These are phyloP conservation scores for Adiantum capillusveneris DNA, from an alignment of 75 land plant genomes.

Conservation along the genomic window DNA sequence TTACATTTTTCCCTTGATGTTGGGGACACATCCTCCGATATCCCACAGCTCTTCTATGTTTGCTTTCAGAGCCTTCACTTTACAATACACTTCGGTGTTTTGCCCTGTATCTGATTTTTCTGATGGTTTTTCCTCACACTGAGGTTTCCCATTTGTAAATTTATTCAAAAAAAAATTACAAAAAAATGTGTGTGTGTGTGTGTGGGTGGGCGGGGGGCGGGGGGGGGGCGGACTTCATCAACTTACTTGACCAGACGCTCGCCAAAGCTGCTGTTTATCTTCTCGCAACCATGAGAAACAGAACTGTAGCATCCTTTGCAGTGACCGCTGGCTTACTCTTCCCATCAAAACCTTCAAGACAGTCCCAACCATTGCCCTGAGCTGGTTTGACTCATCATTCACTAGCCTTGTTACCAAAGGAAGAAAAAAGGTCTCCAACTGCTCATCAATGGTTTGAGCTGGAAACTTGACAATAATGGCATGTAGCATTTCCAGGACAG, in stretches of 20 bases:
- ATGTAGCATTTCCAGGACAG: slow-evolving; percentile 91
- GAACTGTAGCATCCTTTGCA: slow-evolving; percentile 42
- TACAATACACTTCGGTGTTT: too few species aligned
- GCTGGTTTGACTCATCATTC: slow-evolving; percentile 61
- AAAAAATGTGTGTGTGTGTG: too few species aligned
- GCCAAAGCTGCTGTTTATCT: slow-evolving; percentile 56
- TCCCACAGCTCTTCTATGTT: too few species aligned
- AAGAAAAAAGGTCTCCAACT: slow-evolving; percentile 54
- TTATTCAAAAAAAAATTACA: too few species aligned
- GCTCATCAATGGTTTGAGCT: slow-evolving; percentile 42
- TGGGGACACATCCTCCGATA: too few species aligned
- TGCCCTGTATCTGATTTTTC: too few species aligned
- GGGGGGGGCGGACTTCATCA: too few species aligned
- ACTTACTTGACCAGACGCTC: slow-evolving; percentile 85
- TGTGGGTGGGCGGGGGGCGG: too few species aligned
- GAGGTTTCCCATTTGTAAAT: too few species aligned
- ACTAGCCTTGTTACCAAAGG: slow-evolving; percentile 63
- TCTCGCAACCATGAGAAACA: slow-evolving; percentile 65
- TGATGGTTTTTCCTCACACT: too few species aligned
- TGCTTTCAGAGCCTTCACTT: too few species aligned
- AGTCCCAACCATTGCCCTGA: slow-evolving; percentile 57
- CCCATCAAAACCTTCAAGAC: slow-evolving; percentile 57
- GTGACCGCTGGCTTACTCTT: slow-evolving; percentile 32
- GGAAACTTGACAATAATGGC: slow-evolving; percentile 70
- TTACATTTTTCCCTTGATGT: too few species aligned